Evolutionary conservation across 441 rosid species (phyloP), one percentile per base, ranked within the genome.

Genomic region (Corymbia citriodora): DNA sequence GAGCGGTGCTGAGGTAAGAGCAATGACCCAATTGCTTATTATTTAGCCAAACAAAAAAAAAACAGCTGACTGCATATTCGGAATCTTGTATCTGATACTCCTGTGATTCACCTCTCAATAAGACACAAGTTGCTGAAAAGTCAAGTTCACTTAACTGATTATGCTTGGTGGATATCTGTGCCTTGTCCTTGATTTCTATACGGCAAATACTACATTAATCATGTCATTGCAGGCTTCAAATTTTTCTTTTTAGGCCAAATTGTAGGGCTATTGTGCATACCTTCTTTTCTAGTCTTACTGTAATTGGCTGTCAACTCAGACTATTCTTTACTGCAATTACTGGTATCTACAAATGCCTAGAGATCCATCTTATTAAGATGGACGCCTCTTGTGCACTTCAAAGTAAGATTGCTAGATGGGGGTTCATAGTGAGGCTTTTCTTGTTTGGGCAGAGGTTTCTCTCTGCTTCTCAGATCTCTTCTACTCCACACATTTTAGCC

Each of bases 1-100:
- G 92, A 90, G 83, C 85, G 92, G 92, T 89, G 88, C 91, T 68
- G 96, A 95, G 96, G 98, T 96, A 91, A 92, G 83, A 89, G 50
- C 63, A 27, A 85, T 86, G 74, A 55, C 87, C 88, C 23, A 3
- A 63, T 11, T 90, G 52, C 49, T 29, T 72, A 40, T 72, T 74
- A 40, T 74, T 74, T 23, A 40, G 40, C 50, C 50, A 19, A 12
- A n/a, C n/a, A 23, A 45, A 23, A 40, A 45, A 68, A 2, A n/a
- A 9, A 68, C 23, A 12, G 12, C 85, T 23, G 17, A 45, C 3
- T 45, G 85, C 85, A 40, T 79, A 0, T 45, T 40, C 52, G 85
- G 85, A 79, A 79, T 79, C n/a, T 3, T 1, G 1, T 74, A 23
- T 79, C 85, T 79, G 52, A 45, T 40, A 4, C 50, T 45, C 15